Percentiles rank a stretch among this genome's conserved stretches.
Evolutionary conservation across 306 rosid genomes (phyloP).

Genomic region (Vigna trinervia): DNA sequence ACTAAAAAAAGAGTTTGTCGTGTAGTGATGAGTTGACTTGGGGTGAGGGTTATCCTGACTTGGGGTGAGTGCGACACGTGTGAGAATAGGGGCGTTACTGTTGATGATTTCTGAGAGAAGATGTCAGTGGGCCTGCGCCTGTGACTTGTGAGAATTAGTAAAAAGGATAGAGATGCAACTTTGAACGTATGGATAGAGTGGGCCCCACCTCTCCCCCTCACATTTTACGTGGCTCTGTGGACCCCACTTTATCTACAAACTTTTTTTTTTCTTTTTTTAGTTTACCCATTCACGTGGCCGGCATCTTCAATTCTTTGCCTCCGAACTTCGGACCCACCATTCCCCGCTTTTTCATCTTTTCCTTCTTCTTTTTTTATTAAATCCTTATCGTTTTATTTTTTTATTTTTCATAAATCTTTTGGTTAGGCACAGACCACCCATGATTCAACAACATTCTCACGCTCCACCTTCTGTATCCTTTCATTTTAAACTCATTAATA

Average conservation of each 20-base stretch:
- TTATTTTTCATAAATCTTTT: too few species aligned
- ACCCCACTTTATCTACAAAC: constrained; percentile 65
- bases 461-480: not conserved
- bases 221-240: constrained; percentile 29
- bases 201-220: constrained; percentile 5
- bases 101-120: constrained; percentile 15
- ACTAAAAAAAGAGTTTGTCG: too few species aligned
- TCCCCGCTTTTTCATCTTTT: not conserved
- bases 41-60: too few species aligned
- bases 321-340: constrained; percentile 36
- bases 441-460: not conserved
- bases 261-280: not conserved
- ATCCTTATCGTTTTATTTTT: too few species aligned
- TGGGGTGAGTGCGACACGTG: constrained; percentile 29
- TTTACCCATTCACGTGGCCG: constrained; percentile 41
- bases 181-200: not conserved
- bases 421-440: too few species aligned
- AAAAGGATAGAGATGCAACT: constrained; percentile 1
- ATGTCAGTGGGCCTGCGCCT: constrained; percentile 35
- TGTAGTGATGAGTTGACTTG: not conserved
- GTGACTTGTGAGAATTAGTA: not conserved
- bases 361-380: too few species aligned
- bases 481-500: too few species aligned
- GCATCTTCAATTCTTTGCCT: not conserved
- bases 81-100: not conserved